phyloP scores from a whole-genome alignment of 805 yeast species.

The Schwanniomyces vanrijiae region DNA sequence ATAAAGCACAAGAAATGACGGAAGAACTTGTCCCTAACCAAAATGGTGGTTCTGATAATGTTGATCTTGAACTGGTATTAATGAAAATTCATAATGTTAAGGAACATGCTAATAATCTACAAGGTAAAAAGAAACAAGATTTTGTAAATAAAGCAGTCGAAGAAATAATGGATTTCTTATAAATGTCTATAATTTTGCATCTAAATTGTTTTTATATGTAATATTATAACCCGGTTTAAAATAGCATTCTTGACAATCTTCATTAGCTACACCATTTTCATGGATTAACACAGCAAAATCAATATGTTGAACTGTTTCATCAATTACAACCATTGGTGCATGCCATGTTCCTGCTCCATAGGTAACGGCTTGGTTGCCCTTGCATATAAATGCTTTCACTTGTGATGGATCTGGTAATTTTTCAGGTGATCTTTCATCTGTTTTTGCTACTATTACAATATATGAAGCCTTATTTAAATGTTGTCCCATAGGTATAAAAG shows the following conservation, averaged over 20 bases:
- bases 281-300: constrained; percentile 90
- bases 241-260: constrained; percentile 80
- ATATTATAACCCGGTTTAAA: constrained; percentile 58
- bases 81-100: constrained; percentile 36
- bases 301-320: constrained; percentile 46
- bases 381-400: constrained; percentile 68
- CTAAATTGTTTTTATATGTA: constrained; percentile 16
- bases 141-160: constrained; percentile 36
- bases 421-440: constrained; percentile 35
- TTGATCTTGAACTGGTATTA: constrained; percentile 28
- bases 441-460: constrained; percentile 77
- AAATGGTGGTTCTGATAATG: constrained; percentile 3
- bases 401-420: constrained; percentile 61
- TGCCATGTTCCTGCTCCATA: constrained; percentile 90
- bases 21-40: constrained; percentile 18
- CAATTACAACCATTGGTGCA: constrained; percentile 91
- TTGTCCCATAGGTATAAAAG: constrained; percentile 89
- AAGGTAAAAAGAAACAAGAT: constrained; percentile 25
- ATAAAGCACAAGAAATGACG: constrained; percentile 25
- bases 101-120: constrained; percentile 13
- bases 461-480: constrained; percentile 50
- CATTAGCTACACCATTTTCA: constrained; percentile 76
- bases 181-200: constrained; percentile 11
- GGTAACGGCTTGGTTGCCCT: constrained; percentile 86
- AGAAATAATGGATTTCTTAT: constrained; percentile 40